Evolutionary conservation across 169 alveolate genomes (phyloP), one percentile per base, ranked within the genome.

Genomic region (Eimeria acervulina): DNA sequence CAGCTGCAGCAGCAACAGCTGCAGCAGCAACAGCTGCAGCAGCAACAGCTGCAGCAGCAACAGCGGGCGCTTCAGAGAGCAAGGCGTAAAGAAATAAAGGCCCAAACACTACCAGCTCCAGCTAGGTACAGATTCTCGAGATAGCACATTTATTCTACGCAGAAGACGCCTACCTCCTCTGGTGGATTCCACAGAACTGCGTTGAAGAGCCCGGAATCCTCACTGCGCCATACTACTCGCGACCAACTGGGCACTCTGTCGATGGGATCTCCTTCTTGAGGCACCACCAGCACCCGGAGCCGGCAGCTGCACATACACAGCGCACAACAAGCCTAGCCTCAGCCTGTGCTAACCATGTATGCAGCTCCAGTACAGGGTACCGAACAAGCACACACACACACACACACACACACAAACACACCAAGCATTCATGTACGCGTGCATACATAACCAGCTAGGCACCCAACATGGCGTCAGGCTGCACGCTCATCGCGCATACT

Each of bases 231-330:
- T 19, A 98, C 97, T 78, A 97, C 97, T 40, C 95, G 97, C 21
- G 98, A 95, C 99, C 99, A 98, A 23, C 99, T 98, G 63, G 99
- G 99, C 63, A 98, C 98, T 83, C 98, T 96, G 95, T 98, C 99
- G 63, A 97, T 97, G 84, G 97, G 93, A 80, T 97, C 96, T 66
- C 98, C 98, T 91, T 97, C 97, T 68, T 72, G 96, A 26, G 95
- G 76, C 42, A 90, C 95, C 31, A 90, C 78, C 61, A 52, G 33
- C 52, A 90, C 95, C 31, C 95, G 76, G 90, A 90, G 42, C 42
- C 95, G 95, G 66, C 90, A 90, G 87, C 95, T 90, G 95, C 72
- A 90, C 42, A 23, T 47, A 70, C 81, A 70, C 47, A 23, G n/a
- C 51, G 51, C 7, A 47, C 51, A 63, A 21, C 55, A 40, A 44